Evolutionary conservation across 164 flowering plant species (phyloP).

Genomic region (Chloranthus sessilifolius): DNA sequence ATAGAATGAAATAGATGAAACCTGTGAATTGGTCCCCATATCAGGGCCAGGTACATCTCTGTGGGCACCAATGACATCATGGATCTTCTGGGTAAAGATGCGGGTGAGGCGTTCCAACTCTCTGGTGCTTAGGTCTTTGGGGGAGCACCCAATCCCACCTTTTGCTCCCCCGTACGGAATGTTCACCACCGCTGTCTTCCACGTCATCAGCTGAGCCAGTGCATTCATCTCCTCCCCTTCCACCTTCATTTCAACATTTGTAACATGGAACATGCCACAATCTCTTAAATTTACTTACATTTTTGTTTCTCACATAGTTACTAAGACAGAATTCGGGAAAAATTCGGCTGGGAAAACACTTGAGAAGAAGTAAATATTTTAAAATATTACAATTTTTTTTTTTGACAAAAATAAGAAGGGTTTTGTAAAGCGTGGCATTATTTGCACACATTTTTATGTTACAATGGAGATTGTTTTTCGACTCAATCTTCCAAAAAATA

Average conservation of each 20-base stretch:
- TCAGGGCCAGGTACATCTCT: conserved; percentile 88
- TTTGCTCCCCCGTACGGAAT: conserved; percentile 88
- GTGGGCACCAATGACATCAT: conserved; percentile 72
- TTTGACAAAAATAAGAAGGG: too few species aligned
- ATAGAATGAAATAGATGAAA: conserved; percentile 7
- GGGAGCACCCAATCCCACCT: conserved; percentile 79
- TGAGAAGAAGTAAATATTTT: too few species aligned
- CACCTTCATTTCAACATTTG: conserved; percentile 42
- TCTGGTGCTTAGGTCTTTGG: conserved; percentile 48
- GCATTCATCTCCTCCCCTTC: conserved; percentile 93
- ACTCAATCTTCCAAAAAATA: too few species aligned
- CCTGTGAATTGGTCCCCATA: conserved; percentile 87
- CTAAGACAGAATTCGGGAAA: too few species aligned
- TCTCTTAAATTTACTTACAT: too few species aligned
- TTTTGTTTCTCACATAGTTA: too few species aligned
- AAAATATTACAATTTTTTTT: too few species aligned
- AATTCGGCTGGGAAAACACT: too few species aligned
- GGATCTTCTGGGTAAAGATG: conserved; percentile 82
- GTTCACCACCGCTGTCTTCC: conserved; percentile 81
- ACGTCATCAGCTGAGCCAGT: conserved; percentile 79
- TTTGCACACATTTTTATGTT: too few species aligned
- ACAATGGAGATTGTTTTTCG: too few species aligned
- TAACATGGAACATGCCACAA: too few species aligned
- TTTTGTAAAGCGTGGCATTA: too few species aligned
- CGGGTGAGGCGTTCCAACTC: conserved; percentile 80